Evolutionary conservation across 495 filamentous ascomycete species (phyloP), one percentile per base, ranked within the genome.

Genomic region (Neurospora sp.): DNA sequence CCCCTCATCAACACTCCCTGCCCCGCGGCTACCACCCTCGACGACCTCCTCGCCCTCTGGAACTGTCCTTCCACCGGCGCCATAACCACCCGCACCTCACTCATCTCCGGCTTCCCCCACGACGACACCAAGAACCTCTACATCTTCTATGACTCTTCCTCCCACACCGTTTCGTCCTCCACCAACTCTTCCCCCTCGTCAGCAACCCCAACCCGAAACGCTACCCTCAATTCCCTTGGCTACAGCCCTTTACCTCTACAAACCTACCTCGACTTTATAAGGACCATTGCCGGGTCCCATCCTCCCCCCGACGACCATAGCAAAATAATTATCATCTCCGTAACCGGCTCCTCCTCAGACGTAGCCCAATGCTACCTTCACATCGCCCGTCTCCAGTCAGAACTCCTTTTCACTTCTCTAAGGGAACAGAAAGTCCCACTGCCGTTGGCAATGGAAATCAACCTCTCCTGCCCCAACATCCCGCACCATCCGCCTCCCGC

Each of bases 381-480:
- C 72, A 85, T 78, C 39, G 76, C 75, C 54, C 74, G 45, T 43
- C 31, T 76, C 69, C 39, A 71, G 36, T 5, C 71, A 0, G 21
- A 48, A 38, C 13, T 9, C 70, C 0, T 54, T 8, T 11, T n/a
- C 42, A n/a, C 37, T 10, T 38, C 39, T 17, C 39, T 31, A 3
- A 3, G 3, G 3, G 31, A 31, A 3, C 31, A 31, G 3, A 31
- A 31, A 31, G 31, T 31, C 31, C 31, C 31, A 3, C 31, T 31
- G 31, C 31, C 31, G 31, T 37, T 37, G 6, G 36, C 86, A 21
- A 85, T 92, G 81, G 91, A 93, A 77, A 82, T 93, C 73, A 93
- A 93, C 77, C 87, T 93, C 62, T 89, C 86, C 74, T 93, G 91
- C 76, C 91, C 91, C 0, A 93, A 93, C 80, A 93, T 93, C 72